These are phyloP conservation scores for Camelina hispida DNA, from an alignment of 345 rosid genomes.

Conservation along the genomic window DNA sequence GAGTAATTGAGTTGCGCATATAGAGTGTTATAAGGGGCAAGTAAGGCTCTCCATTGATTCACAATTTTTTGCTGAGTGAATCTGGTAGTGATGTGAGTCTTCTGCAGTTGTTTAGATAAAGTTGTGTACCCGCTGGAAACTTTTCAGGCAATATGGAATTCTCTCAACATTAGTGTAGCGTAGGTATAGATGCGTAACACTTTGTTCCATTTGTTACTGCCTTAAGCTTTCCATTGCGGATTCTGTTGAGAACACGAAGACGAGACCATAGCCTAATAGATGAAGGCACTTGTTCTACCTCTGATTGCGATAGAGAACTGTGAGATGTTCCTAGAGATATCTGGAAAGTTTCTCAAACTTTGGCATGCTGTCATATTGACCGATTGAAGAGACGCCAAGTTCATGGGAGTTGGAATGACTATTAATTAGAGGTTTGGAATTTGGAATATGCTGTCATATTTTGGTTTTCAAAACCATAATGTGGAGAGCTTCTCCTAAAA, in stretches of 20 bases:
- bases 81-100: neutral
- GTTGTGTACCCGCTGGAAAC: neutral
- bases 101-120: neutral
- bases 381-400: slow-evolving; percentile 9
- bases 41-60: neutral
- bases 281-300: neutral
- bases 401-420: slow-evolving; percentile 1
- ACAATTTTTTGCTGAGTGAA: neutral
- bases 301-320: slow-evolving; percentile 3
- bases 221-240: neutral
- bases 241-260: neutral
- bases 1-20: neutral
- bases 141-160: neutral
- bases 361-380: slow-evolving; percentile 20
- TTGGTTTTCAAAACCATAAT: too few relatives aligned
- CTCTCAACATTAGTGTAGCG: neutral
- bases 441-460: neutral
- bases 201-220: neutral
- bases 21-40: neutral
- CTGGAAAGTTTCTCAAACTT: slow-evolving; percentile 25
- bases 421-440: neutral
- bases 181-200: neutral
- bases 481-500: too few relatives aligned
- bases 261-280: neutral
- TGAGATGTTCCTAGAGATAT: slow-evolving; percentile 13